Evolutionary conservation across 2,329 filamentous ascomycete species (phyloP), one percentile per base, ranked within the genome.

Genomic region (Colletotrichum trifolii): DNA sequence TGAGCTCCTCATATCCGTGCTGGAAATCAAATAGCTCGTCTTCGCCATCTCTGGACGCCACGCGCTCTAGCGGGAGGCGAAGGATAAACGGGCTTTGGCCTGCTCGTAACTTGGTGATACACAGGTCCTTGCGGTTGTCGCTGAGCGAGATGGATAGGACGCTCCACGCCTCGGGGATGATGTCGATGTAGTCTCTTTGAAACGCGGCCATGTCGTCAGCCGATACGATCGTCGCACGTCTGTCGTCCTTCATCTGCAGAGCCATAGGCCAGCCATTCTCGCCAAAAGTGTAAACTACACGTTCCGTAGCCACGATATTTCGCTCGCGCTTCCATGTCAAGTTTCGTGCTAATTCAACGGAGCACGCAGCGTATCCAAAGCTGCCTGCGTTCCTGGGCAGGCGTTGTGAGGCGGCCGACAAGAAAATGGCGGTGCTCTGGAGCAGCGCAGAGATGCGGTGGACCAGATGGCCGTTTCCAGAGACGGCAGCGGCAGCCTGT

Each of bases 131-230:
- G 43, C 85, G 87, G 69, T 90, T 90, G 57, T 97, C 92, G 72
- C 91, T 96, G 13, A 99, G 78, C 0, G 91, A 91, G 48, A 99
- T 81, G 0, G 94, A 98, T 9, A 99, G 82, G 2, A 94, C 91
- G 50, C 89, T 93, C 96, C 96, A 99, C 7, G 85, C 83, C 43
- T 83, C 79, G 0, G 96, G 96, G 6, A 99, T 88, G 54, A 95
- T 91, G 72, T 97, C 92, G 54, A 97, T 85, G 71, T 94, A 97
- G 49, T 94, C 87, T 68, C 85, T 84, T 74, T 95, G 91, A 72
- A 97, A 96, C 34, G 83, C 82, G 47, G 82, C 77, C 71, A 89
- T 84, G 68, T 90, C 84, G 9, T 82, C 77, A 5, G 80, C 76
- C 60, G 82, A 74, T 2, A 79, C 82, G 15, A 86, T 74, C 66